Conservation (phyloP, 2,329 filamentous ascomycete species). For the Aspergillus brunneoviolaceus region DNA sequence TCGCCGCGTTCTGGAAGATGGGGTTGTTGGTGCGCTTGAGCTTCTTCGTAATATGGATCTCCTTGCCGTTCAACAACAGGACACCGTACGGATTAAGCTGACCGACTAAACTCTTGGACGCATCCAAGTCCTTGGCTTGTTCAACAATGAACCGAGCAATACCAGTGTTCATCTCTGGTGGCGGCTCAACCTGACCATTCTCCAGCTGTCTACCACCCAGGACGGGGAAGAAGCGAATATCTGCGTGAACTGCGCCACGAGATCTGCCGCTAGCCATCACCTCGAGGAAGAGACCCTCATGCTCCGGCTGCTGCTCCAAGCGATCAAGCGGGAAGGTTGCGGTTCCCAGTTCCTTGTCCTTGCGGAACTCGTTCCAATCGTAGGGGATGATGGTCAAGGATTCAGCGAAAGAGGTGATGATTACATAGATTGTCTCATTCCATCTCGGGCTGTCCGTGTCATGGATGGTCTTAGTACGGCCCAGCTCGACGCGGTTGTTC, state of each 20-base stretch:
- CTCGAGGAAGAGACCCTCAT: conserved; percentile 83
- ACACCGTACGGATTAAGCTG: conserved; percentile 87
- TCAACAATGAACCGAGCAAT: conserved; percentile 92
- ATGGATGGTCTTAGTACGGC: conserved; percentile 81
- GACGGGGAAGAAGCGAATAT: conserved; percentile 94
- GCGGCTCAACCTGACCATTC: conserved; percentile 75
- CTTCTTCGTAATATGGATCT: conserved; percentile 84
- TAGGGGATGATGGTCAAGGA: conserved; percentile 79
- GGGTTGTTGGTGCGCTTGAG: conserved; percentile 97
- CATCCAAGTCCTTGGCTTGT: conserved; percentile 94
- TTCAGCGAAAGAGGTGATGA: conserved; percentile 88
- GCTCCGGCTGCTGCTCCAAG: conserved; percentile 71
- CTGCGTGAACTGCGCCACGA: conserved; percentile 74
- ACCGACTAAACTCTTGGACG: conserved; percentile 86
- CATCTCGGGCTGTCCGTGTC: conserved; percentile 86
- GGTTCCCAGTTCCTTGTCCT: conserved; percentile 90
- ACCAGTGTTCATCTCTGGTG: conserved; percentile 88
- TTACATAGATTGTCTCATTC: conserved; percentile 96
- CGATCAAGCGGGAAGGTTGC: conserved; percentile 83
- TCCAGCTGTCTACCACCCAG: conserved; percentile 65
- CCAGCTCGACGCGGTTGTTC: conserved; percentile 77
- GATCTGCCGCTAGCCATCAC: conserved; percentile 80
- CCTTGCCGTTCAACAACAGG: conserved; percentile 86
- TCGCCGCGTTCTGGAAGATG: conserved; percentile 88
- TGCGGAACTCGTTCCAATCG: conserved; percentile 93